Conservation (phyloP, 495 filamentous ascomycete genomes). For the Tetracladium setigerum region DNA sequence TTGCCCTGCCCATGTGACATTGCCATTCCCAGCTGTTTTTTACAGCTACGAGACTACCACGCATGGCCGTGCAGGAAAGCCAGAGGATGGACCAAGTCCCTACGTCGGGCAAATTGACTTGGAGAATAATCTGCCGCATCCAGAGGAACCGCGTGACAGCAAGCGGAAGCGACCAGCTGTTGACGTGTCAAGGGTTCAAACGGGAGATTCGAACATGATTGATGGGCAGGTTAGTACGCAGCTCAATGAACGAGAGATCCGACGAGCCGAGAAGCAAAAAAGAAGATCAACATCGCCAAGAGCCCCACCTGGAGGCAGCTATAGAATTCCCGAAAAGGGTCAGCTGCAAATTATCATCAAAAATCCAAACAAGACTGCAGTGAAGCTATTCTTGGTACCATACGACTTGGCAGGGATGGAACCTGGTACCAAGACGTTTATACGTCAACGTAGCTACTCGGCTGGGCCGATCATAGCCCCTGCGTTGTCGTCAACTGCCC, state of each 20-base stretch:
- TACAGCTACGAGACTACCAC: conserved; percentile 77
- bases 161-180: conserved; percentile 14
- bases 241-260: conserved; percentile 29
- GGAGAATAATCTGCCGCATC: conserved; percentile 60
- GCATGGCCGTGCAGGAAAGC: conserved; percentile 46
- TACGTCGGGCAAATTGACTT: conserved; percentile 94
- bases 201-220: conserved; percentile 19
- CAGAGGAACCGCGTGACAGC: conserved; percentile 19
- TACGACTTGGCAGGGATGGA: conserved; percentile 97
- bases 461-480: conserved; percentile 65
- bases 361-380: conserved; percentile 92
- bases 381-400: conserved; percentile 90
- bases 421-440: conserved; percentile 89
- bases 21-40: conserved; percentile 94
- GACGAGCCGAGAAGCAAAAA: conserved; percentile 40
- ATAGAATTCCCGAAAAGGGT: conserved; percentile 90
- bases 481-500: conserved; percentile 12
- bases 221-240: conserved; percentile 20
- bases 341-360: conserved; percentile 97
- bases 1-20: conserved; percentile 84
- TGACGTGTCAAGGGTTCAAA: conserved; percentile 2
- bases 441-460: conserved; percentile 91
- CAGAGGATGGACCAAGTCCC: conserved; percentile 83
- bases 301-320: conserved; percentile 75
- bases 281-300: conserved; percentile 61